Evolutionary conservation across 768 basidiomycete species (phyloP), one percentile per base, ranked within the genome.

Genomic region (Leccinellum rugosiceps): DNA sequence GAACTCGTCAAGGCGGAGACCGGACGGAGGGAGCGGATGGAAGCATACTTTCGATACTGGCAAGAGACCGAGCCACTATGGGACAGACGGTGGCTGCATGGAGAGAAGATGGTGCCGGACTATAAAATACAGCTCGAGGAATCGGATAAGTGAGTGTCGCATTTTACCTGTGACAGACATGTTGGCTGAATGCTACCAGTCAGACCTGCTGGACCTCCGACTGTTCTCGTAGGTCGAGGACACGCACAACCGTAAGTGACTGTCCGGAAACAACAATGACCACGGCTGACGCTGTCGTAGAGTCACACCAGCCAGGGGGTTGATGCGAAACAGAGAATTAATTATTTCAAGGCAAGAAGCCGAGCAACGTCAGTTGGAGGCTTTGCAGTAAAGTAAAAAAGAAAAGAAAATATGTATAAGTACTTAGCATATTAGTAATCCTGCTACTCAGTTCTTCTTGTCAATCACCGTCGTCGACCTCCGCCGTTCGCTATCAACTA

Each of bases 371-470:
- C 14, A 65, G 32, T 50, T 68, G 19, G 52, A 49, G 15, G 48
- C 38, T 23, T 25, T 50, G 14, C 47, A 15, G 31, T 17, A 11
- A 48, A 19, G 23, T 44, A 23, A n/a, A n/a, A n/a, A n/a, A n/a
- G n/a, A n/a, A n/a, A n/a, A n/a, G n/a, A n/a, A n/a, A n/a, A 23
- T 23, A 44, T 44, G 23, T 59, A 50, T 34, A 62, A 58, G 48
- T 13, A 35, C 58, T 67, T 65, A 60, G 21, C 56, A 61, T 55
- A 63, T 70, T 71, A 69, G 69, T 70, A 63, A 70, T 69, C 55
- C 10, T 45, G 21, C 60, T 57, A 54, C 55, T 58, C 44, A 50
- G 44, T 59, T 58, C 25, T 58, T 60, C 62, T 68, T 69, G 63
- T 23, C 60, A 68, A 63, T 72, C 58, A 61, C 62, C 55, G 64